Evolutionary conservation across 1,284 basidiomycete genomes (phyloP).

Genomic region (Apiotrichum mycotoxinovorans): DNA sequence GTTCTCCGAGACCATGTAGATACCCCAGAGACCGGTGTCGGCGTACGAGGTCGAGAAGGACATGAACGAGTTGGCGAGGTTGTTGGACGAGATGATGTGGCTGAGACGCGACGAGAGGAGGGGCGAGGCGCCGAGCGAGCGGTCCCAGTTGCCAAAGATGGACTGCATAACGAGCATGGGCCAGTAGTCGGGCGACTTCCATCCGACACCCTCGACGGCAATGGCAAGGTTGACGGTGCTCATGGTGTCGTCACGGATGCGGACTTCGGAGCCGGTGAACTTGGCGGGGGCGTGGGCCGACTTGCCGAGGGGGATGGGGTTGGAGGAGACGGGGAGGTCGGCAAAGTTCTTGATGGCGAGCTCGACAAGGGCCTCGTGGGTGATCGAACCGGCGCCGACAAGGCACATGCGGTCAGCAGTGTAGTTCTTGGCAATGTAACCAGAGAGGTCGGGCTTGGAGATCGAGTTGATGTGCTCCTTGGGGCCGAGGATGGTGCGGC

Average conservation of each 20-base stretch:
- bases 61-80: slow-evolving; percentile 99
- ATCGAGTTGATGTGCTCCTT: slow-evolving; percentile 96
- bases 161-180: slow-evolving; percentile 98
- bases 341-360: slow-evolving; percentile 94
- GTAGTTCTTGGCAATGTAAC: slow-evolving; percentile 97
- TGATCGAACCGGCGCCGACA: slow-evolving; percentile 92
- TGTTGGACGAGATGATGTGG: slow-evolving; percentile 86
- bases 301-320: slow-evolving; percentile 83
- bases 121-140: slow-evolving; percentile 85
- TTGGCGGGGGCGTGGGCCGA: slow-evolving; percentile 66
- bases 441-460: slow-evolving; percentile 79
- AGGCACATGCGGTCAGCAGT: slow-evolving; percentile 98
- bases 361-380: slow-evolving; percentile 88
- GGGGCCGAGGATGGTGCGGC: slow-evolving; percentile 95
- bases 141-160: slow-evolving; percentile 99
- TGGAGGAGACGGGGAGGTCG: slow-evolving; percentile 76
- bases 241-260: slow-evolving; percentile 87
- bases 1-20: slow-evolving; percentile 95
- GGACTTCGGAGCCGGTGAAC: slow-evolving; percentile 94
- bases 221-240: slow-evolving; percentile 90
- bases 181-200: slow-evolving; percentile 98
- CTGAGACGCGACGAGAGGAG: slow-evolving; percentile 87
- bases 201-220: slow-evolving; percentile 95
- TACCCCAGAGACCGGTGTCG: slow-evolving; percentile 98
- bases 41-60: slow-evolving; percentile 99